phyloP scores from a whole-genome alignment of 257 asterid species.

The Solanum chilense region DNA sequence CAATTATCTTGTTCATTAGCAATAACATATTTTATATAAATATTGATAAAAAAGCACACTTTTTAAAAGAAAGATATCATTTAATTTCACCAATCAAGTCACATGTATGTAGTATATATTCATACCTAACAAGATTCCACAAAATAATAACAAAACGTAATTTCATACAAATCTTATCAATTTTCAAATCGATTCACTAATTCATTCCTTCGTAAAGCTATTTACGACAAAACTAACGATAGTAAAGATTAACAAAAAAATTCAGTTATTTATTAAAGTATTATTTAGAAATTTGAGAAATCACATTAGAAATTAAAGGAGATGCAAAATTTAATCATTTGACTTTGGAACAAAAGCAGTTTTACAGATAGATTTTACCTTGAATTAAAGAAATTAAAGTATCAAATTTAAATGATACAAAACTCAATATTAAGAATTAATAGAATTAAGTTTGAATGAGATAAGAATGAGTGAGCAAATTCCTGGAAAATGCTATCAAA shows the following conservation, averaged over 20 bases:
- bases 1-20: neutral
- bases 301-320: too few species aligned
- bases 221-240: neutral
- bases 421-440: neutral
- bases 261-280: neutral
- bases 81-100: neutral
- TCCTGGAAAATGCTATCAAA: neutral
- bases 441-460: neutral
- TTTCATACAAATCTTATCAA: too few species aligned
- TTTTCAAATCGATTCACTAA: too few species aligned
- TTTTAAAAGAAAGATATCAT: too few species aligned
- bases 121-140: too few species aligned
- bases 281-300: neutral
- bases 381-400: neutral
- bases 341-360: neutral
- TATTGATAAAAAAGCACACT: too few species aligned
- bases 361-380: neutral
- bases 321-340: neutral
- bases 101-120: too few species aligned
- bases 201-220: neutral
- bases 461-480: neutral
- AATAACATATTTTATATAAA: too few species aligned
- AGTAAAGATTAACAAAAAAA: neutral
- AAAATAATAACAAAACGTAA: too few species aligned
- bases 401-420: neutral